Evolutionary conservation across 108 stramenopile species (phyloP), one percentile per base, ranked within the genome.

Genomic region (Cyclostephanos tholiformis): DNA sequence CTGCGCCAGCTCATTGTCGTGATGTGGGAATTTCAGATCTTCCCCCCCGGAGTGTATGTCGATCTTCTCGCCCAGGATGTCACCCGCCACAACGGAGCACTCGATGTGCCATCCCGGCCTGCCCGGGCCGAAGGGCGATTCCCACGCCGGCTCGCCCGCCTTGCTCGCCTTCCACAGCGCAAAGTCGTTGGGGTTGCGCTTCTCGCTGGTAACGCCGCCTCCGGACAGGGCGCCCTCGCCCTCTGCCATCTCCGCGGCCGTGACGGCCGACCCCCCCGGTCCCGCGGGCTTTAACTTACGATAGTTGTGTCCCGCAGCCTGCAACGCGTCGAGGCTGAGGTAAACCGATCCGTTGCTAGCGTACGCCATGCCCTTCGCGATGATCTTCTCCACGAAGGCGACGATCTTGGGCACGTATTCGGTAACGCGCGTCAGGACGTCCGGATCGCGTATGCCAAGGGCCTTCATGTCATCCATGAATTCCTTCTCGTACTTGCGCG

Each of bases 81-180:
- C 88, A 49, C 90, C 87, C 6, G 96, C 97, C 92, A 98, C 97
- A 50, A 96, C 98, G 49, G 84, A 86, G 85, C 98, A 99, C 79
- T 98, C 98, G 69, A 99, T 99, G 82, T 99, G 99, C 99, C 98
- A 99, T 26, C 99, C 99, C 14, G 99, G 98, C 36, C 98, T 86
- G 30, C 99, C 99, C 8, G 82, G 75, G 52, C 99, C 99, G 91
- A 97, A 99, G 8, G 97, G 96, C 36, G 92, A 94, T 29, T 94
- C 93, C 99, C 99, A 99, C 19, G 85, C 77, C 0, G 98, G 98
- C 85, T 98, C 99, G n/a, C 94, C 95, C 3, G 89, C 86, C 63
- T 97, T 95, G 82, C 85, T 84, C 7, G 88, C 85, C 82, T 99
- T 99, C 99, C 99, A 99, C 1, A 99, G 84, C 10, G 97, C 99